Percentiles rank a stretch among this genome's conserved stretches.
These are phyloP conservation scores for Jatropha multifida DNA, from an alignment of 441 rosid genomes.

Conservation along the genomic window DNA sequence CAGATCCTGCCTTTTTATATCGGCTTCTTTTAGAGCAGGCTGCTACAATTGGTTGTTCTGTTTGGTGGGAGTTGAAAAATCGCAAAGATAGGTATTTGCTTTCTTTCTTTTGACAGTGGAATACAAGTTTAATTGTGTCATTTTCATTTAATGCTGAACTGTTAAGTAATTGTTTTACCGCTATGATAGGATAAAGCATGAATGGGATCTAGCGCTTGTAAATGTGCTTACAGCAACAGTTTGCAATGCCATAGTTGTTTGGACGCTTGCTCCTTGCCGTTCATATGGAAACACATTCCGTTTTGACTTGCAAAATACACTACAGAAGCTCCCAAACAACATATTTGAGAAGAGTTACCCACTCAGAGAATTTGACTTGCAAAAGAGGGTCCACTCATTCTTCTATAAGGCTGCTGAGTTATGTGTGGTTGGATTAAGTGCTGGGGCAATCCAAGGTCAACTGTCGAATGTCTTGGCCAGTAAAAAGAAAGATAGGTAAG, in stretches of 20 bases:
- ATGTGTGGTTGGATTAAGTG: constrained; percentile 68
- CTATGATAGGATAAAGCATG: constrained; percentile 68
- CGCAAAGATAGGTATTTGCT: constrained; percentile 74
- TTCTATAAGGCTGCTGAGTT: constrained; percentile 88
- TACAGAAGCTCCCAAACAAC: constrained; percentile 96
- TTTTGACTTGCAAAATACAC: constrained; percentile 89
- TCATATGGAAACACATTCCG: constrained; percentile 91
- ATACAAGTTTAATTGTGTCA: background rate
- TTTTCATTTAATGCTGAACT: constrained; percentile 18
- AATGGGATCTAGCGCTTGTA: constrained; percentile 94
- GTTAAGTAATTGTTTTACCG: constrained; percentile 23
- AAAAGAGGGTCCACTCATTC: constrained; percentile 82
- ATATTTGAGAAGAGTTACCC: constrained; percentile 90
- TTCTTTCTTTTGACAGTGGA: background rate
- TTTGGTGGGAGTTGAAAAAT: constrained; percentile 89
- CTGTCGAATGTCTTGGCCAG: constrained; percentile 65
- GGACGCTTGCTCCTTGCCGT: constrained; percentile 94
- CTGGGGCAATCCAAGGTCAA: constrained; percentile 88
- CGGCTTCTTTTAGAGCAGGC: constrained; percentile 86
- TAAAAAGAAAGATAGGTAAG: constrained; percentile 77
- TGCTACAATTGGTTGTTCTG: constrained; percentile 84
- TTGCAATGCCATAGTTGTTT: constrained; percentile 86
- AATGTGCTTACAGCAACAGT: constrained; percentile 84
- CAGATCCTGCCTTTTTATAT: constrained; percentile 91
- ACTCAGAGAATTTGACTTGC: constrained; percentile 82